Base-by-base conservation (phyloP, 305 asterid species). In the Plantago lanceolata region DNA sequence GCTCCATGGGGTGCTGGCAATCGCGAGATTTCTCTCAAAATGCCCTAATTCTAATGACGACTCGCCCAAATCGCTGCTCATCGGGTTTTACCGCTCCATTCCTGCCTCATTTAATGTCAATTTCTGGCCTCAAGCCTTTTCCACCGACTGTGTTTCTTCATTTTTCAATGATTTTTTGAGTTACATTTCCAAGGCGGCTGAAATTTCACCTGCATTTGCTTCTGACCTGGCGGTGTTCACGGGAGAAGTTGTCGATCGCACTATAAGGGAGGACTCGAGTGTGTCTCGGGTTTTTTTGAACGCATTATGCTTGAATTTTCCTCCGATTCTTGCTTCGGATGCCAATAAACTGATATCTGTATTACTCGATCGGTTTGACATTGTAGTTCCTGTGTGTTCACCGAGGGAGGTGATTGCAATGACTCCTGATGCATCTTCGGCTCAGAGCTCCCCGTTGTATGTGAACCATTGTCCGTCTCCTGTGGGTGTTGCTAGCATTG, bases 121-220 rank as follows among this genome's bases (percentile, higher is more conserved):
- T 43, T 94, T 90, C 76, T 94, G 99, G 99, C 99, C 99, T 31
- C 97, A 86, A 69, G 84, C 97, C 6, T 82, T 82, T 61, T 70
- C 85, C 12, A 19, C 61, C 2, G 97, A 83, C 64, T 75, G 95
- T 14, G 79, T 88, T 68, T 75, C 87, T 16, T 78, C 88, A 0
- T 88, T 94, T 72, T 94, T 66, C 49, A 71, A 66, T 24, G 96
- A 90, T 63, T 85, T 83, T 45, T 72, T 94, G 72, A 57, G 57
- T 55, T 94, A 85, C 69, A 61, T 94, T 55, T 81, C 83, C 24
- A 68, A 57, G 68, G 95, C 97, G 5, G 77, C 85, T 8, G 88
- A 83, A 43, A 50, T 67, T 14, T 88, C 86, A 14, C 69, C 85
- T 35, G 96, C 84, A 63, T 82, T 94, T 51, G 82, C 82, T 8